Percentiles rank a stretch among this genome's conserved stretches.
Conservation (phyloP, 1,139 yeast species). For the Candida frijolesensis region DNA sequence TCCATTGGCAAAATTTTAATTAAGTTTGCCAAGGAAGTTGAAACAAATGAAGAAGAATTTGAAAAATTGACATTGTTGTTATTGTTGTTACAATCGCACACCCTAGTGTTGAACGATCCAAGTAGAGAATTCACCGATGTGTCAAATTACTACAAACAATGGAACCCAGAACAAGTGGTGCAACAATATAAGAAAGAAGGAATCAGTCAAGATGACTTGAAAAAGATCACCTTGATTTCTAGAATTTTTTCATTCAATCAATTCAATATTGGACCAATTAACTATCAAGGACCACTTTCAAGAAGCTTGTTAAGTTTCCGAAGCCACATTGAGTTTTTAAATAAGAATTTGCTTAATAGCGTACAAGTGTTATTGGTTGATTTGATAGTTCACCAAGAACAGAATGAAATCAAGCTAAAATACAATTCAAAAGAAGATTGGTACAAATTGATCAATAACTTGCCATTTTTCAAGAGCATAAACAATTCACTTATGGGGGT, state of each 20-base stretch:
- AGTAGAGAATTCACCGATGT: constrained; percentile 38
- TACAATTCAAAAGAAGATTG: constrained; percentile 52
- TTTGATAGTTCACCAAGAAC: constrained; percentile 57
- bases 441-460: constrained; percentile 53
- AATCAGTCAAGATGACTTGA: constrained; percentile 31
- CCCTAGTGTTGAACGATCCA: constrained; percentile 31
- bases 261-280: constrained; percentile 56
- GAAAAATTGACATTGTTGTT: constrained; percentile 47
- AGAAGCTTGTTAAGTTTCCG: constrained; percentile 65
- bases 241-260: constrained; percentile 60
- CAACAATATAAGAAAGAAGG: constrained; percentile 16
- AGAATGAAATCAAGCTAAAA: constrained; percentile 36
- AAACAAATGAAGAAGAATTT: constrained; percentile 19
- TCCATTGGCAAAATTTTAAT: constrained; percentile 60
- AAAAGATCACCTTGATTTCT: constrained; percentile 52
- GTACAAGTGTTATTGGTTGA: constrained; percentile 55
- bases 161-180: constrained; percentile 18
- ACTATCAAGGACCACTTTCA: constrained; percentile 72
- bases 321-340: constrained; percentile 61
- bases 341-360: constrained; percentile 53
- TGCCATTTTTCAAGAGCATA: constrained; percentile 61
- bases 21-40: constrained; percentile 23
- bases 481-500: constrained; percentile 50
- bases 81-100: constrained; percentile 39
- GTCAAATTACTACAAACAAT: constrained; percentile 33